Base-by-base conservation (phyloP, 1,284 basidiomycete genomes). In the Lentinus polychrous region DNA sequence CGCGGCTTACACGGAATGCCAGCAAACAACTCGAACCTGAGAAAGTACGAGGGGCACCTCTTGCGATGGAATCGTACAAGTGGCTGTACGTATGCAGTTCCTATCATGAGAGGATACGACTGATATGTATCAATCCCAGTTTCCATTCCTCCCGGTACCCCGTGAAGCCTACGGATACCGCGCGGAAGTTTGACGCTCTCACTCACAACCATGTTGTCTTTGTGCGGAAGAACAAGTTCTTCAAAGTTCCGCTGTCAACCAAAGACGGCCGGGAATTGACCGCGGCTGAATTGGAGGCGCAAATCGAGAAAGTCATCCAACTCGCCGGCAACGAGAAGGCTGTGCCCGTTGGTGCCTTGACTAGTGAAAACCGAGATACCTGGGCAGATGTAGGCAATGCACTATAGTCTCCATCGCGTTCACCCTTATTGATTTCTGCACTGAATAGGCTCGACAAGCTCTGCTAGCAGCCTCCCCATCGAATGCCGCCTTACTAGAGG, bases 61-160 rank as follows among this genome's bases (percentile, higher is more conserved):
- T 99, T n/a, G 89, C 89, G 69, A 95, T 95, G 90, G 76, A 75
- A 2, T 93, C 92, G n/a, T 97, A 95, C 79, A 86, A 91, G 66
- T 94, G 92, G 86, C 76, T 94, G 76, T 85, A 57, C 74, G 15
- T 40, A 17, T 42, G 8, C n/a, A 4, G 31, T 23, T 18, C 14
- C 2, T 20, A 22, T 11, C 23, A 15, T 45, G 3, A 22, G 4
- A 37, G 14, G 32, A 12, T 14, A 11, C 20, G 35, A 48, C 24
- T 49, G 27, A 35, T 18, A 22, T 24, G 48, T 15, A 45, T 37
- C 42, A 27, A 15, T 18, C 23, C 10, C 51, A 86, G 84, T 17
- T 97, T 99, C 80, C 96, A 98, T 68, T 75, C 93, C 3, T 83
- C 78, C 39, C 84, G 95, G 23, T 86, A 94, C 64, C 96, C 95